Evolutionary conservation across 2,329 filamentous ascomycete species (phyloP).

Genomic region (Talaromyces verruculosus): DNA sequence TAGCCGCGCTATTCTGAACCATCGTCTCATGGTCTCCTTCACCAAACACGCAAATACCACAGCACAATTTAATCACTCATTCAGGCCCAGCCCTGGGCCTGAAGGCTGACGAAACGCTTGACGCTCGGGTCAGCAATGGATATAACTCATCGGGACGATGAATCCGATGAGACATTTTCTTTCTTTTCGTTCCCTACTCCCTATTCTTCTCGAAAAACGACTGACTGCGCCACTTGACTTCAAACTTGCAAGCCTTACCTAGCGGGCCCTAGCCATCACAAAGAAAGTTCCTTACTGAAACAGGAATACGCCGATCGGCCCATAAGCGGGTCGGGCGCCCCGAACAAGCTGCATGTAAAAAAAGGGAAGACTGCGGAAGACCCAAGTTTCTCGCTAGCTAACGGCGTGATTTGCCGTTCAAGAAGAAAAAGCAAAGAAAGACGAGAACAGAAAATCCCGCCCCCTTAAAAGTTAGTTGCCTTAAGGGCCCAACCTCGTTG

Average conservation of each 20-base stretch:
- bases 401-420: neutral
- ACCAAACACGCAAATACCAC: neutral
- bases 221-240: neutral
- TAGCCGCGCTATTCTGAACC: neutral
- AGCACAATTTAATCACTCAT: neutral
- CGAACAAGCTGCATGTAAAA: neutral
- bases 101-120: neutral
- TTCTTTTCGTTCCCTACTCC: neutral
- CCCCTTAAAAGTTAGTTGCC: neutral
- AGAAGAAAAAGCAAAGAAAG: constrained; percentile 16
- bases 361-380: neutral
- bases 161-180: constrained; percentile 1
- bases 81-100: neutral
- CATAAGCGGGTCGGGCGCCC: constrained; percentile 5
- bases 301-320: constrained; percentile 2
- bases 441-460: constrained; percentile 15
- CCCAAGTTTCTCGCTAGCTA: neutral
- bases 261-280: neutral
- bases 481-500: neutral
- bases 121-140: neutral
- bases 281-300: neutral
- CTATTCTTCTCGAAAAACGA: neutral
- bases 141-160: neutral
- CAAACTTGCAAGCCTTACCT: neutral
- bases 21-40: neutral